A percentile compares a stretch with the other conserved stretches of the same genome.
These are phyloP conservation scores for Penicillium lagena DNA, from an alignment of 495 filamentous ascomycete species.

Conservation along the genomic window DNA sequence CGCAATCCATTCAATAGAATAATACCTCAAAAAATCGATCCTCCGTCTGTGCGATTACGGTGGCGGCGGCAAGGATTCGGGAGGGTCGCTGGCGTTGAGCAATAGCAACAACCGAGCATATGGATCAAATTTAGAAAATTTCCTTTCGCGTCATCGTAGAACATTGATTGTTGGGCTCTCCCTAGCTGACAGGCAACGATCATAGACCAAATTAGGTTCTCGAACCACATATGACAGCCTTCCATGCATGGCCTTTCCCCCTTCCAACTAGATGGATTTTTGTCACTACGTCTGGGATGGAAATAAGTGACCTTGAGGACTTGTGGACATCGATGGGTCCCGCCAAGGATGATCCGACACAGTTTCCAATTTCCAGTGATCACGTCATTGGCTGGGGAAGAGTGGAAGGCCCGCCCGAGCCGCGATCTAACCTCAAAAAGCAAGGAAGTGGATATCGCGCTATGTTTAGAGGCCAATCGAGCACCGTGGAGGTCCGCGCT, in stretches of 20 bases:
- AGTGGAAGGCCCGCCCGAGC: slow-evolving; percentile 7
- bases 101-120: background rate
- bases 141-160: no score
- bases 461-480: background rate
- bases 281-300: background rate
- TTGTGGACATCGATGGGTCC: background rate
- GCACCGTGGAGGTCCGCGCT: no score
- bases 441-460: background rate
- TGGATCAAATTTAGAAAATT: background rate
- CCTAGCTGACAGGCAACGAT: no score
- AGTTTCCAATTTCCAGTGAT: background rate
- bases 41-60: slow-evolving; percentile 10
- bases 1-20: no score
- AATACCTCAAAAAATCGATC: background rate
- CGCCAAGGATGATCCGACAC: background rate
- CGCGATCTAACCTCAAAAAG: background rate
- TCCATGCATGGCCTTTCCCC: slow-evolving; percentile 19
- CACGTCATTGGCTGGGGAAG: slow-evolving; percentile 13
- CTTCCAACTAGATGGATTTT: background rate
- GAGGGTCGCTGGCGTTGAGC: background rate
- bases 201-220: slow-evolving; percentile 5
- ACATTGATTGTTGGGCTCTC: no score
- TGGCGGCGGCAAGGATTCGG: slow-evolving; percentile 8
- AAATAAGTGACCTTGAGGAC: background rate
- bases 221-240: slow-evolving; percentile 22